phyloP scores from a whole-genome alignment of 2,329 filamentous ascomycete species.

The Phaeophleospora eucalypticola region DNA sequence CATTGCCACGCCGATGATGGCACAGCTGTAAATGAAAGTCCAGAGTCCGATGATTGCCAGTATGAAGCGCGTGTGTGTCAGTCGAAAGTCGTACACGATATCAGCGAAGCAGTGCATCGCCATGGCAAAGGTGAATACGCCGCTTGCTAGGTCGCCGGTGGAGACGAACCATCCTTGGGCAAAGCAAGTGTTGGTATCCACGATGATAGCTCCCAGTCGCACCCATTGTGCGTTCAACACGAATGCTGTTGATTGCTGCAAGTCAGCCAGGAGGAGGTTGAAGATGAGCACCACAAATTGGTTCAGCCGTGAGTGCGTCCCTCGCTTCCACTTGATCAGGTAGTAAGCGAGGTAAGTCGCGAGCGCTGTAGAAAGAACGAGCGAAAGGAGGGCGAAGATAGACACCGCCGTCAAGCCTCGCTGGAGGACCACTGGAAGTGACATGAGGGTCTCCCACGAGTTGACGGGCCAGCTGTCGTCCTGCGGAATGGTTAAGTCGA shows the following conservation, averaged over 20 bases:
- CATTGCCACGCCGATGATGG: constrained; percentile 47
- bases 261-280: constrained; percentile 63
- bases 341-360: constrained; percentile 45
- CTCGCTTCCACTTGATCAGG: constrained; percentile 39
- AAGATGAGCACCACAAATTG: constrained; percentile 66
- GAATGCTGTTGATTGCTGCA: constrained; percentile 63
- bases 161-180: constrained; percentile 65
- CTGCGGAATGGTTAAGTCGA: not conserved
- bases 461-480: not conserved
- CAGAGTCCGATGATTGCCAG: constrained; percentile 48
- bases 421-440: constrained; percentile 33
- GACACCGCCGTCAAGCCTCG: constrained; percentile 46
- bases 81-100: constrained; percentile 53
- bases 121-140: constrained; percentile 62
- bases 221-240: constrained; percentile 59
- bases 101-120: constrained; percentile 61
- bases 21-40: constrained; percentile 57
- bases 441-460: constrained; percentile 23
- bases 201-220: constrained; percentile 47
- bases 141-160: constrained; percentile 61
- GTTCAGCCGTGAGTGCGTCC: constrained; percentile 43
- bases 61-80: constrained; percentile 51
- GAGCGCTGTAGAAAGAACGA: constrained; percentile 42
- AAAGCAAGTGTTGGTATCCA: constrained; percentile 52
- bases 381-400: constrained; percentile 45